phyloP scores from a whole-genome alignment of 2,329 filamentous ascomycete genomes.

The Pleomassaria siparia region DNA sequence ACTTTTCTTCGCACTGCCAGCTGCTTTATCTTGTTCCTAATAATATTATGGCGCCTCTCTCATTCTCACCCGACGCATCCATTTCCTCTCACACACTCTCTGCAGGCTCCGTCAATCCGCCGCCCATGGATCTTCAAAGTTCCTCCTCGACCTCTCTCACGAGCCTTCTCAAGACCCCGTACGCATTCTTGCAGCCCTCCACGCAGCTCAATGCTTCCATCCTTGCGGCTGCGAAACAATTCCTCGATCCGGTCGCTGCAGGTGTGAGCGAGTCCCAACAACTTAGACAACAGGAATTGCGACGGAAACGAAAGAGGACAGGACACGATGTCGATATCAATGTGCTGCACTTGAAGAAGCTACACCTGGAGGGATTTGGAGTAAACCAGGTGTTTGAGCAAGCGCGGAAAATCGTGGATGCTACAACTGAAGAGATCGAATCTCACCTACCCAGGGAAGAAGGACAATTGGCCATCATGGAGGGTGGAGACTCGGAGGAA shows the following conservation, averaged over 20 bases:
- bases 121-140: conserved; percentile 34
- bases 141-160: conserved; percentile 54
- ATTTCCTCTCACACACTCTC: conserved; percentile 46
- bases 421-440: conserved; percentile 58
- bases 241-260: conserved; percentile 75
- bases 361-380: conserved; percentile 86
- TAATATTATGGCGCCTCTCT: conserved; percentile 34
- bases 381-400: conserved; percentile 94
- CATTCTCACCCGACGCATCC: conserved; percentile 41
- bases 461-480: conserved; percentile 19
- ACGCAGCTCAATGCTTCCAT: conserved; percentile 67
- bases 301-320: conserved; percentile 73
- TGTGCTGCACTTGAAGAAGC: conserved; percentile 74
- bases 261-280: conserved; percentile 74
- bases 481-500: conserved; percentile 36
- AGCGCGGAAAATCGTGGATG: conserved; percentile 77
- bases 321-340: conserved; percentile 48
- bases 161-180: conserved; percentile 63
- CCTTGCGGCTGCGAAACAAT: conserved; percentile 74
- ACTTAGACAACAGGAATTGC: conserved; percentile 65
- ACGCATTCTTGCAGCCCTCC: conserved; percentile 76
- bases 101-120: conserved; percentile 36
- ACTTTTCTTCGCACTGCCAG: background rate
- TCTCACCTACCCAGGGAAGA: conserved; percentile 44
- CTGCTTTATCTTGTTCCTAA: background rate